These are phyloP conservation scores for Protomyces inundatus DNA, from an alignment of 1,139 yeast genomes.

Conservation along the genomic window DNA sequence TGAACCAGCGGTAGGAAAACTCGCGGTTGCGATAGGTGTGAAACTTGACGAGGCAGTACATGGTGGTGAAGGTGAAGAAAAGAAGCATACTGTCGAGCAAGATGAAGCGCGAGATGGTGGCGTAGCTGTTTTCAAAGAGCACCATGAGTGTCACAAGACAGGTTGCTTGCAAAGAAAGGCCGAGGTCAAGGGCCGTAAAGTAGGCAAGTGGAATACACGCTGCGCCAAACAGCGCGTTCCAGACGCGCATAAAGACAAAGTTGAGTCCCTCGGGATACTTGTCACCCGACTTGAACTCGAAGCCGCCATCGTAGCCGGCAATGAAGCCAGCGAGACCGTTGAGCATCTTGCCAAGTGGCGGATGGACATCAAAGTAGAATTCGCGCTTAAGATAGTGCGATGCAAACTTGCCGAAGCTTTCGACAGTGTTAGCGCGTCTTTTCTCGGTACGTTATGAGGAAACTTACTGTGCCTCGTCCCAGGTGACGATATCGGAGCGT, in stretches of 20 bases:
- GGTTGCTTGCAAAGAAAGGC: conserved; percentile 71
- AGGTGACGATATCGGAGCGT: conserved; percentile 60
- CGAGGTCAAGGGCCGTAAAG: conserved; percentile 80
- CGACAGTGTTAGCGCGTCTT: conserved; percentile 35
- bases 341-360: conserved; percentile 96
- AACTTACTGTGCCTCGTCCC: conserved; percentile 83
- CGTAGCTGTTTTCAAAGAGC: conserved; percentile 74
- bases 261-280: conserved; percentile 80
- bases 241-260: conserved; percentile 85
- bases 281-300: conserved; percentile 88
- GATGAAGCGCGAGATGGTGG: conserved; percentile 86
- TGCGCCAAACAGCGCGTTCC: conserved; percentile 86
- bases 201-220: conserved; percentile 91
- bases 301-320: conserved; percentile 93
- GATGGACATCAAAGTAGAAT: conserved; percentile 96
- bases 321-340: conserved; percentile 90
- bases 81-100: conserved; percentile 92
- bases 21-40: conserved; percentile 61
- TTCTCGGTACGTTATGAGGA: conserved; percentile 40
- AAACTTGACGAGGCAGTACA: conserved; percentile 71
- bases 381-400: conserved; percentile 88
- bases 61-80: conserved; percentile 81
- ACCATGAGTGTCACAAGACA: conserved; percentile 69
- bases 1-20: conserved; percentile 86
- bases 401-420: conserved; percentile 80